Conservation (phyloP, 1,139 yeast genomes). For the Pichiaceae sp. region DNA sequence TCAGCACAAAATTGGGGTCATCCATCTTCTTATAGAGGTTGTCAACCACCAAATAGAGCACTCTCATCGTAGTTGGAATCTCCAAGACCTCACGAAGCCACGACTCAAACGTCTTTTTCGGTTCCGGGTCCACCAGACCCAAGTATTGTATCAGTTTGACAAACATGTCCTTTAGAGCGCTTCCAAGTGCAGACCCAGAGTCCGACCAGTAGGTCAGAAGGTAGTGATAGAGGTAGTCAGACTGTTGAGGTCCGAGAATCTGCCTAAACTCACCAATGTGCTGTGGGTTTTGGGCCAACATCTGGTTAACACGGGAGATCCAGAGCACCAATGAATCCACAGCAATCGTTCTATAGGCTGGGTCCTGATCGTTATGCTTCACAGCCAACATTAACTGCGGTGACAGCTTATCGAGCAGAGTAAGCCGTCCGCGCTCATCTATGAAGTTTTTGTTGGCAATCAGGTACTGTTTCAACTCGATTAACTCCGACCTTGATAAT, state of each 20-base stretch:
- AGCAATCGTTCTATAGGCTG: conserved; percentile 31
- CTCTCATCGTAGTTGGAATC: conserved; percentile 43
- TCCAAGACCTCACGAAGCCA: conserved; percentile 42
- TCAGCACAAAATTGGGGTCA: conserved; percentile 30
- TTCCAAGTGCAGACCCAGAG: conserved; percentile 62
- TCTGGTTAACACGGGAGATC: conserved; percentile 37
- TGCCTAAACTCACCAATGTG: conserved; percentile 4
- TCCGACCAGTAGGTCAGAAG: conserved; percentile 65
- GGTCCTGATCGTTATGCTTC: conserved; percentile 21
- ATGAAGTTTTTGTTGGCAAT: conserved; percentile 6
- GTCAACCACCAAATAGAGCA: conserved; percentile 53
- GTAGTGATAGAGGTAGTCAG: conserved; percentile 39
- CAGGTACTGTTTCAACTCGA: conserved; percentile 5
- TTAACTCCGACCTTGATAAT: not conserved
- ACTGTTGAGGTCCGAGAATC: conserved; percentile 21
- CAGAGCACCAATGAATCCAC: conserved; percentile 62
- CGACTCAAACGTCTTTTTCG: conserved; percentile 22
- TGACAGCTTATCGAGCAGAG: not conserved
- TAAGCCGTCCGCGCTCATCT: not conserved
- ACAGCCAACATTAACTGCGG: conserved; percentile 11
- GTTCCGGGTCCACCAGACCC: conserved; percentile 12
- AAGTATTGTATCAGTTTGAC: conserved; percentile 36
- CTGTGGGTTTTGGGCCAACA: conserved; percentile 4
- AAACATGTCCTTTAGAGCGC: conserved; percentile 56
- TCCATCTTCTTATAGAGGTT: conserved; percentile 40